Conservation (phyloP, 1,139 yeast genomes). For the Dujonia santamariae region DNA sequence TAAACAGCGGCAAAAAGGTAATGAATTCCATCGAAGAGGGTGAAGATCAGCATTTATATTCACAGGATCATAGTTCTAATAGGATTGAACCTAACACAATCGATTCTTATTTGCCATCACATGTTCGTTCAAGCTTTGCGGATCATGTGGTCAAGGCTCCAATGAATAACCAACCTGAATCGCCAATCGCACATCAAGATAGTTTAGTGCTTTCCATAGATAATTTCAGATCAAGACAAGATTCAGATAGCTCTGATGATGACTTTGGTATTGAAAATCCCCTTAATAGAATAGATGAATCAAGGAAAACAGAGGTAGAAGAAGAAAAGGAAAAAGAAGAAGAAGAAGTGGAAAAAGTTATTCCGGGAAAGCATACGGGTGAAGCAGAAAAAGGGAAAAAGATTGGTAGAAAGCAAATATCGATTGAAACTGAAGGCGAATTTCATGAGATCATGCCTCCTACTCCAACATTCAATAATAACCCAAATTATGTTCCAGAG, state of each 20-base stretch:
- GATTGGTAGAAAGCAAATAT: no score
- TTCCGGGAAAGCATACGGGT: background rate
- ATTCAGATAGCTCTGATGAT: slow-evolving; percentile 14
- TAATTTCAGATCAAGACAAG: slow-evolving; percentile 12
- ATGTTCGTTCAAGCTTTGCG: no score
- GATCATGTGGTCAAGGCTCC: background rate
- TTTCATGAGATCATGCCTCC: slow-evolving; percentile 22
- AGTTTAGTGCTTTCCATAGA: slow-evolving; percentile 39
- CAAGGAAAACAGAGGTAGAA: background rate
- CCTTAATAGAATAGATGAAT: background rate
- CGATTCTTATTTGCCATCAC: no score
- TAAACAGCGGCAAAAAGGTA: no score
- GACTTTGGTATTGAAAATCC: slow-evolving; percentile 4
- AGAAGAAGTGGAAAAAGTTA: background rate
- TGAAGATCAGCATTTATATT: no score
- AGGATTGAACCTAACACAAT: no score
- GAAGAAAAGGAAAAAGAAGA: background rate
- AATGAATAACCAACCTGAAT: no score
- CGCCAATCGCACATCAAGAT: no score
- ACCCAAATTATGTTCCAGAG: slow-evolving; percentile 16
- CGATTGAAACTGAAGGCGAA: background rate
- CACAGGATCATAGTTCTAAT: no score
- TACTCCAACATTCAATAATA: slow-evolving; percentile 23
- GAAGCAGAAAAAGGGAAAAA: no score
- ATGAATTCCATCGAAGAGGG: no score